These are phyloP conservation scores for Scheffersomyces stambukii DNA, from an alignment of 1,139 yeast species.

Conservation along the genomic window DNA sequence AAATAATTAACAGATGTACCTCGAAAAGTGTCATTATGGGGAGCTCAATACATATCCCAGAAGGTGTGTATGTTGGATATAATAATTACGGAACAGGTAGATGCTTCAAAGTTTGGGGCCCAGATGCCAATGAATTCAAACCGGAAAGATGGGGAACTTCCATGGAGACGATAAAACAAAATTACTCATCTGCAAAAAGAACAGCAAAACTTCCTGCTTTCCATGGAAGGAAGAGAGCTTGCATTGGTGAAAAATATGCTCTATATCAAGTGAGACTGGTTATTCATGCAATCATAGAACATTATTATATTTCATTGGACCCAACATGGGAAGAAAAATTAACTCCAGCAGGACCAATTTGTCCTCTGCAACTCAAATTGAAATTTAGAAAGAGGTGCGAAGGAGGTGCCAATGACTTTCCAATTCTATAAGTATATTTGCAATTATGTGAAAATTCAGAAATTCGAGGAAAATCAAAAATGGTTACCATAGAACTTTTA, in stretches of 20 bases:
- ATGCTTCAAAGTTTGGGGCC: conserved; percentile 47
- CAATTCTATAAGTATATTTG: background rate
- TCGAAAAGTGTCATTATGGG: conserved; percentile 36
- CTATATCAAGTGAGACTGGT: conserved; percentile 41
- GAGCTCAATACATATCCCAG: conserved; percentile 42
- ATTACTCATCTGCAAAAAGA: conserved; percentile 43
- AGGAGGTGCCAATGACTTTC: background rate
- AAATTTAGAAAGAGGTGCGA: conserved; percentile 8
- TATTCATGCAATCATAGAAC: conserved; percentile 29
- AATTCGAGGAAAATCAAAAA: background rate
- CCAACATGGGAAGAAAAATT: conserved; percentile 47
- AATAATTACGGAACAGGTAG: conserved; percentile 56
- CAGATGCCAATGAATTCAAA: conserved; percentile 40
- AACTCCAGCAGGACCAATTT: conserved; percentile 42
- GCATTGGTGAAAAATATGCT: conserved; percentile 60
- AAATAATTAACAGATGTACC: conserved; percentile 51
- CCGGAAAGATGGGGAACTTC: conserved; percentile 58
- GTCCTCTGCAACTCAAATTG: conserved; percentile 17
- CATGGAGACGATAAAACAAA: conserved; percentile 29
- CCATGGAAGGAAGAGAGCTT: conserved; percentile 60
- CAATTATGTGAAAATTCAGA: background rate
- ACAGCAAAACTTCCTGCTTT: conserved; percentile 47
- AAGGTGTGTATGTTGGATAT: conserved; percentile 54
- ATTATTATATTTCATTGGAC: conserved; percentile 33
- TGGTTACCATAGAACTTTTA: no score